Evolutionary conservation across 305 asterid species (phyloP), one percentile per base, ranked within the genome.

Genomic region (Plantago lanceolata): DNA sequence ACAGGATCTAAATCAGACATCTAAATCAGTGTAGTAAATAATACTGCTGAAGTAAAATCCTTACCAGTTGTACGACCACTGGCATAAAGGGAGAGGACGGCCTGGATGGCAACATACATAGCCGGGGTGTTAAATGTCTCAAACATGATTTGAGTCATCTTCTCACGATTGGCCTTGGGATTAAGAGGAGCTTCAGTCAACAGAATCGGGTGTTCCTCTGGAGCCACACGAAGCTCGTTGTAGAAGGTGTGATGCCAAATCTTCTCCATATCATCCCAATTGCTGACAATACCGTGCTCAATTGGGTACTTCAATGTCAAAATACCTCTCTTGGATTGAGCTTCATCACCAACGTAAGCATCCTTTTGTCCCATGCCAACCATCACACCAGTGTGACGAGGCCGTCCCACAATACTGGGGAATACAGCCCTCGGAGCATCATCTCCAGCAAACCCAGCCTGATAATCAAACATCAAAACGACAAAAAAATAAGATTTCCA

Each of bases 261-360:
- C 74, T 87, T 87, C 79, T 85, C 96, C 96, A 88, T 88, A 71
- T 88, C 96, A 76, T 86, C 96, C 96, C 96, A 89, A 70, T 89
- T 84, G 82, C 82, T 84, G 62, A 89, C 96, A 19, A 89, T 89
- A 12, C 93, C 96, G 24, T 89, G 93, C 72, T 88, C 90, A 70
- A 85, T 85, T 0, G 94, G 94, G 76, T 85, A 85, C 68, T 85
- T 88, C 33, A 85, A 58, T 18, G 90, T 85, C 87, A 85, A 73
- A 52, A 85, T 81, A 77, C 94, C 94, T 82, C 96, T 80, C 80
- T 80, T 82, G 55, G 95, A 85, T 63, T 87, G 93, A 60, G 95
- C 93, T 78, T 87, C 95, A 16, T 85, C 88, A 55, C 93, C 95
- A 29, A 87, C 95, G 68, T 83, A 87, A 9, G 90, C 95, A 60